Base-by-base conservation (phyloP, 192 early-diverging fungal genomes). In the Backusella macrospora region DNA sequence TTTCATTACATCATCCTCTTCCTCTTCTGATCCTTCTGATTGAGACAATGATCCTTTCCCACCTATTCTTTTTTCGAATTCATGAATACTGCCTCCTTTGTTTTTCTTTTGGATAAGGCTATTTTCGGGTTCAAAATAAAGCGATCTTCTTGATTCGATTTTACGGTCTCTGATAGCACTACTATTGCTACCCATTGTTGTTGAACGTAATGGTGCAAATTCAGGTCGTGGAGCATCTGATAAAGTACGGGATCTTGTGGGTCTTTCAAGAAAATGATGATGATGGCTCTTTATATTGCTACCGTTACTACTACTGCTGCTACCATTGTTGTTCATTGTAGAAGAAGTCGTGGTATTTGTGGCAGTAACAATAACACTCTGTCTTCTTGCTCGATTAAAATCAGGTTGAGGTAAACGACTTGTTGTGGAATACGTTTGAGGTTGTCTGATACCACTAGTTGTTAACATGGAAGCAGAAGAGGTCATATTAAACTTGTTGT, bases 191-290 rank as follows among this genome's bases (percentile, higher is more conserved):
- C 23, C 23, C 3, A 23, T 66, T 12, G 10, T 43, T 21, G 8
- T 21, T 23, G 52, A 26, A 40, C 52, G 40, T 67, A 79, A 38
- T 21, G 43, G 8, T 23, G 82, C 15, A 2, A 47, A 18, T 21
- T 75, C 78, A n/a, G 62, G 15, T 42, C 69, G 69, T n/a, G 68
- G 26, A 3, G 68, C 70, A 46, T 72, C 69, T 9, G 78, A 76
- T 49, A 72, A 45, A 16, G 78, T 73, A 18, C 70, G 70, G 10
- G 18, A n/a, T 40, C 67, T 67, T 18, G 21, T 8, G 3, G 67
- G 52, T 46, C 59, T 39, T 40, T 70, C 37, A 10, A 44, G 18
- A 5, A 23, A 21, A 16, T 64, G 12, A 23, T 62, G 59, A 10
- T 59, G 52, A 59, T 18, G 52, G 9, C 52, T 59, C 26, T 23